Base-by-base conservation (phyloP, 768 basidiomycete genomes). In the Boletus coccyginus region DNA sequence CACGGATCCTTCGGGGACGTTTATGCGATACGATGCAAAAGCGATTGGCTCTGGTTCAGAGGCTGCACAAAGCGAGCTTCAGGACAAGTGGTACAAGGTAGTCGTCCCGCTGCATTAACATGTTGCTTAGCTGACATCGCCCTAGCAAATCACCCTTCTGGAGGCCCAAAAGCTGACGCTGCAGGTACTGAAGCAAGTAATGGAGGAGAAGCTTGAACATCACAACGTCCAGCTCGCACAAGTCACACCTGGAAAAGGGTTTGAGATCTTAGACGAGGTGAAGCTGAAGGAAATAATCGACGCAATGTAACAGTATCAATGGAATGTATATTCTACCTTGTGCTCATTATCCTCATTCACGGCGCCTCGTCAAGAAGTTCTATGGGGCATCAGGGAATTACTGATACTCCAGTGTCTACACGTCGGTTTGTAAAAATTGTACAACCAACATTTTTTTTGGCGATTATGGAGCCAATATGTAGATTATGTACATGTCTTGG, bases 161-260 rank as follows among this genome's bases (percentile, higher is more conserved):
- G 94, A 97, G 73, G 97, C 94, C 0, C 92, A 98, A 63, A 77
- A 83, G 39, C 76, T 98, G 59, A 88, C 92, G 4, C 76, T 98
- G 50, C 87, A 85, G 60, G 92, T 98, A 45, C 77, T 98, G 59
- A 98, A 99, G 77, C 94, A 98, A 76, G 97, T 98, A 43, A 99
- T 98, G 97, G 97, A 98, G 73, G 97, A 98, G 77, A 98, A 97
- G 72, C 83, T 99, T 42, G 96, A 98, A 74, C 92, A 97, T 64
- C 95, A 98, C 77, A 98, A 99, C 64, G 95, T 98, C 27, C 95
- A 98, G 73, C 80, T 99, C 14, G 94, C 96, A 50, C 94, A 95
- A 81, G 95, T 98, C n/a, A 95, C 93, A 53, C 72, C 74, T 45
- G 78, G 74, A 42, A 83, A 80, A 53, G 95, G 95, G n/a, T 98